Evolutionary conservation across 1,284 basidiomycete genomes (phyloP).

Genomic region (Meira nashicola): DNA sequence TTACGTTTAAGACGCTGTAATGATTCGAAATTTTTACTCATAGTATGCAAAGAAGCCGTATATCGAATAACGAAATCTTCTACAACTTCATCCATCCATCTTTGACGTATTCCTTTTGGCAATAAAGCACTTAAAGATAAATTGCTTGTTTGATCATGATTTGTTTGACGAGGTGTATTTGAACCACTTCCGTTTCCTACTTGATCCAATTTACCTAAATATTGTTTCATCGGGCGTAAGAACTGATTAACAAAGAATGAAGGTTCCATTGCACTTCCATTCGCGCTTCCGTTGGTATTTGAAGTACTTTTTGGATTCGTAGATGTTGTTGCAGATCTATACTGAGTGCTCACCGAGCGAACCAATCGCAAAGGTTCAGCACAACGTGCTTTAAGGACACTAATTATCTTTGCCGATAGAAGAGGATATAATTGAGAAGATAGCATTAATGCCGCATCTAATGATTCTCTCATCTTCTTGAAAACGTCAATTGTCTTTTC

Average conservation of each 20-base stretch:
- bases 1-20: constrained; percentile 42
- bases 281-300: neutral
- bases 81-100: constrained; percentile 18
- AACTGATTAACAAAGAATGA: constrained; percentile 79
- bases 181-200: neutral
- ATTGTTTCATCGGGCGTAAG: constrained; percentile 65
- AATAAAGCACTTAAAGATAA: constrained; percentile 9
- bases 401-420: neutral
- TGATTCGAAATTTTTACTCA: constrained; percentile 44
- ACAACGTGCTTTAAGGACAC: constrained; percentile 69
- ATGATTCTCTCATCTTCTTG: neutral
- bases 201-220: constrained; percentile 12
- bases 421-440: neutral
- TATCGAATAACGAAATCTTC: constrained; percentile 25
- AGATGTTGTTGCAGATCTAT: constrained; percentile 57
- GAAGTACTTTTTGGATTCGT: neutral
- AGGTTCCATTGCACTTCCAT: constrained; percentile 57
- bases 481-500: neutral
- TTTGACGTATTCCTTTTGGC: constrained; percentile 12
- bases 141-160: constrained; percentile 3
- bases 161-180: neutral
- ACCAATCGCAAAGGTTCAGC: constrained; percentile 80
- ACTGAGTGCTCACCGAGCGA: constrained; percentile 78
- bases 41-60: constrained; percentile 30
- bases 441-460: neutral